phyloP scores from a whole-genome alignment of 768 basidiomycete genomes.

The Calocybe cyanea region DNA sequence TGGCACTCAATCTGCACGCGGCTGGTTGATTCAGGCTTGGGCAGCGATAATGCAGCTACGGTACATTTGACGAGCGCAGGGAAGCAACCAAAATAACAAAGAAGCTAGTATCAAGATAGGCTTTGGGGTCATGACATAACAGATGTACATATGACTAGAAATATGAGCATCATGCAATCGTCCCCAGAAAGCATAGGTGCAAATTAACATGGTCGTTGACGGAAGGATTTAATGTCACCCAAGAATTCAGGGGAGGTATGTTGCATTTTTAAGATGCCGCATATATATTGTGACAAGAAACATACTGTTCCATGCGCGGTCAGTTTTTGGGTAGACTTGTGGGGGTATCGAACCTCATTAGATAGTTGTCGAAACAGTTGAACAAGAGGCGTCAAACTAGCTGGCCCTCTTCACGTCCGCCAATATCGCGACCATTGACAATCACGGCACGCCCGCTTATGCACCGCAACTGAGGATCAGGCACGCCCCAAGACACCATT shows the following conservation, averaged over 20 bases:
- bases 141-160: not conserved
- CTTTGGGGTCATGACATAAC: not conserved
- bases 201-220: not conserved
- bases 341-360: too few species aligned
- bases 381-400: too few species aligned
- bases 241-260: too few species aligned
- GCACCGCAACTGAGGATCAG: too few species aligned
- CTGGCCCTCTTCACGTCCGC: too few species aligned
- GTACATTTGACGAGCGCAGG: not conserved
- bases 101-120: not conserved
- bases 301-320: too few species aligned
- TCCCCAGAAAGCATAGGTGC: slow-evolving; percentile 2
- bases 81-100: not conserved
- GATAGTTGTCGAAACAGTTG: too few species aligned
- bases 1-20: not conserved
- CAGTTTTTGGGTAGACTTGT: too few species aligned
- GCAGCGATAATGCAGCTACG: not conserved
- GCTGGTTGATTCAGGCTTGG: not conserved
- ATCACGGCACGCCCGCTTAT: too few species aligned
- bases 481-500: too few species aligned
- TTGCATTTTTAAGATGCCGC: not conserved
- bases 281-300: not conserved
- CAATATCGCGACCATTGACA: too few species aligned
- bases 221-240: not conserved
- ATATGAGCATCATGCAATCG: not conserved